phyloP scores from a whole-genome alignment of 148 eudicot species.

The Dianthus caryophyllus region DNA sequence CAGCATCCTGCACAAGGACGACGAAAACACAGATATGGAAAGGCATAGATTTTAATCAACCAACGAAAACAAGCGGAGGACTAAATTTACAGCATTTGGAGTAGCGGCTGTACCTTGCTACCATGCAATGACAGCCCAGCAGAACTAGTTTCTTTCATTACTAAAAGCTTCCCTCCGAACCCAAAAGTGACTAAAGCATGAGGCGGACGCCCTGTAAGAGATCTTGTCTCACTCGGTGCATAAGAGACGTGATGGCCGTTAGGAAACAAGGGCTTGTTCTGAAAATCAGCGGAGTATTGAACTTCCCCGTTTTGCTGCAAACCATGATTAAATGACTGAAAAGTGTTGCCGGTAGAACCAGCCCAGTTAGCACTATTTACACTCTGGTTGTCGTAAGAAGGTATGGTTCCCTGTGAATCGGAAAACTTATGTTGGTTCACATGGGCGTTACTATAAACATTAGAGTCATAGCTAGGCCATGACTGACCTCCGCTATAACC shows the following conservation, averaged over 20 bases:
- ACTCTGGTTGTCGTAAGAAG: slow-evolving; percentile 34
- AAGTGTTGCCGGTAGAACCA: slow-evolving; percentile 36
- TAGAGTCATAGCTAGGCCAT: slow-evolving; percentile 24
- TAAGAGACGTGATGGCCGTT: slow-evolving; percentile 37
- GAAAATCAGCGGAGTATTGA: slow-evolving; percentile 34
- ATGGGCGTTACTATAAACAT: slow-evolving; percentile 21
- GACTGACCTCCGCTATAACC: slow-evolving; percentile 27
- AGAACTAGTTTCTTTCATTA: slow-evolving; percentile 55
- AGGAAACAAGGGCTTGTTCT: slow-evolving; percentile 42
- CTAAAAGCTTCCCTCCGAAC: slow-evolving; percentile 93
- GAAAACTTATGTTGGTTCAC: slow-evolving; percentile 16
- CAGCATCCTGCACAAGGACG: slow-evolving; percentile 48
- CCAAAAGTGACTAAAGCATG: slow-evolving; percentile 94
- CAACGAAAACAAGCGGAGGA: background rate
- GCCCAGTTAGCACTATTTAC: slow-evolving; percentile 32
- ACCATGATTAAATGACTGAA: slow-evolving; percentile 38
- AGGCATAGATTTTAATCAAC: background rate
- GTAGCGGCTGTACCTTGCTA: slow-evolving; percentile 49
- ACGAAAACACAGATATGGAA: background rate
- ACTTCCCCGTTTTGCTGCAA: slow-evolving; percentile 34
- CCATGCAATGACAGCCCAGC: slow-evolving; percentile 40
- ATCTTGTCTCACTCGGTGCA: slow-evolving; percentile 50
- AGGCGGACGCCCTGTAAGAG: slow-evolving; percentile 88
- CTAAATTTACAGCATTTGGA: background rate
- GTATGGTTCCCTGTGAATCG: slow-evolving; percentile 20